Percentiles rank a stretch among this genome's conserved stretches.
phyloP scores from a whole-genome alignment of 305 asterid species.

The Fraxinus paxiana region DNA sequence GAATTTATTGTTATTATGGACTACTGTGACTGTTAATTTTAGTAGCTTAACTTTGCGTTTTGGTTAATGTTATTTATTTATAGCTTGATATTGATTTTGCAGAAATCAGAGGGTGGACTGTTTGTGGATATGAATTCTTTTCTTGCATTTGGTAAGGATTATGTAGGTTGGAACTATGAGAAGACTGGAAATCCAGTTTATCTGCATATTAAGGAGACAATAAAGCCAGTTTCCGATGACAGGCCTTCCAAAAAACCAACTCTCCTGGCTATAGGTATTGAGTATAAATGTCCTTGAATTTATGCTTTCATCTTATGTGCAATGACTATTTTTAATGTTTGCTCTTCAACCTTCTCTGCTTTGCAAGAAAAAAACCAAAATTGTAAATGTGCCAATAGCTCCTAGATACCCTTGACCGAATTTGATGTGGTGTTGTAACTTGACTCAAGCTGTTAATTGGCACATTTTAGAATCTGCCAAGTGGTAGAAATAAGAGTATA shows the following conservation, averaged over 20 bases:
- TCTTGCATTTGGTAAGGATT: constrained; percentile 93
- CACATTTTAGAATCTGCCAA: neutral
- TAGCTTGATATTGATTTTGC: constrained; percentile 20
- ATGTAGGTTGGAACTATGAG: constrained; percentile 82
- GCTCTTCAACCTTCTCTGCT: neutral
- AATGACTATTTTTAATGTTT: neutral
- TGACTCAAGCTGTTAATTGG: neutral
- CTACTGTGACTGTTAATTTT: neutral
- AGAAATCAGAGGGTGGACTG: constrained; percentile 88
- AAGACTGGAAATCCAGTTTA: constrained; percentile 86
- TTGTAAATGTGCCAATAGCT: neutral
- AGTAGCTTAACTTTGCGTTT: neutral
- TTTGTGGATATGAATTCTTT: constrained; percentile 85
- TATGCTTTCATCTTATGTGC: constrained; percentile 2
- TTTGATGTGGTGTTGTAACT: neutral
- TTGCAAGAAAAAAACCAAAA: neutral
- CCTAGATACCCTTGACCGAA: neutral
- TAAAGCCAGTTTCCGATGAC: constrained; percentile 70
- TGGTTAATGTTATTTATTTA: neutral
- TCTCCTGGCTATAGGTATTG: constrained; percentile 83
- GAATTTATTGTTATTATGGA: constrained; percentile 28
- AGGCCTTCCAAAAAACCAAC: constrained; percentile 94
- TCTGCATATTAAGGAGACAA: constrained; percentile 71
- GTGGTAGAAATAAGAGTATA: constrained; percentile 9
- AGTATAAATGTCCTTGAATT: neutral